A percentile compares a stretch with the other conserved stretches of the same genome.
Conservation (phyloP, 1,284 basidiomycete genomes). For the Trichosporon ovoides region DNA sequence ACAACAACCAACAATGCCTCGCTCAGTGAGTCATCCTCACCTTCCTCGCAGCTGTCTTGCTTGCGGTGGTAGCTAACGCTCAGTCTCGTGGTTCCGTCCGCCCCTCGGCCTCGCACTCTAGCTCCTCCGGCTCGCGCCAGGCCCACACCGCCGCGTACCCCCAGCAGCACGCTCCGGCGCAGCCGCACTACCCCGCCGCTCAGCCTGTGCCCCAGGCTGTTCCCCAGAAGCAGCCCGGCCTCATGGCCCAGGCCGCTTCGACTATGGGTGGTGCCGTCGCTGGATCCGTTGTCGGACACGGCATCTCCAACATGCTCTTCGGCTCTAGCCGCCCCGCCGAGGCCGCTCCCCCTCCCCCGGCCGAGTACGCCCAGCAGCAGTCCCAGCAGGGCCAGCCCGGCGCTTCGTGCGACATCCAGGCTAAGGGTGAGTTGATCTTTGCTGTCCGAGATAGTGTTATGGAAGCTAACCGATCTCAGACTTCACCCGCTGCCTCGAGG, state of each 20-base stretch:
- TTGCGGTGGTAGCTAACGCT: slow-evolving; percentile 5
- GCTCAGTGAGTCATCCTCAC: slow-evolving; percentile 24
- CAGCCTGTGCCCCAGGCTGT: slow-evolving; percentile 19
- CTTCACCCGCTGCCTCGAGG: slow-evolving; percentile 54
- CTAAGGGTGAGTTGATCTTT: slow-evolving; percentile 49
- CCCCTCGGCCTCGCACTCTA: slow-evolving; percentile 35
- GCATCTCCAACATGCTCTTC: slow-evolving; percentile 55
- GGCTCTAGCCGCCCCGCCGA: slow-evolving; percentile 46
- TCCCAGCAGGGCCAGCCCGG: slow-evolving; percentile 24
- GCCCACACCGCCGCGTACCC: slow-evolving; percentile 40
- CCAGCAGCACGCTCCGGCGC: slow-evolving; percentile 11
- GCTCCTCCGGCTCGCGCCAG: slow-evolving; percentile 25
- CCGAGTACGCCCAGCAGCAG: slow-evolving; percentile 42
- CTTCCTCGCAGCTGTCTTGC: neutral
- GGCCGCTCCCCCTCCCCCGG: slow-evolving; percentile 41
- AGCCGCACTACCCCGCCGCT: slow-evolving; percentile 21
- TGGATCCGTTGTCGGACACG: slow-evolving; percentile 55
- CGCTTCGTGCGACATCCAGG: slow-evolving; percentile 53
- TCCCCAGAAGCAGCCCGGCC: slow-evolving; percentile 35
- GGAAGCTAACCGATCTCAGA: slow-evolving; percentile 28
- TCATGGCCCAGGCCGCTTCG: slow-evolving; percentile 51
- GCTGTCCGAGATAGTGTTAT: neutral
- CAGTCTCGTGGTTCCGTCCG: slow-evolving; percentile 40
- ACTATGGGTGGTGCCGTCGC: slow-evolving; percentile 56
- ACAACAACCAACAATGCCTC: slow-evolving; percentile 27